Evolutionary conservation across 495 filamentous ascomycete genomes (phyloP).

Genomic region (Melanomma pulvis-pyrius): DNA sequence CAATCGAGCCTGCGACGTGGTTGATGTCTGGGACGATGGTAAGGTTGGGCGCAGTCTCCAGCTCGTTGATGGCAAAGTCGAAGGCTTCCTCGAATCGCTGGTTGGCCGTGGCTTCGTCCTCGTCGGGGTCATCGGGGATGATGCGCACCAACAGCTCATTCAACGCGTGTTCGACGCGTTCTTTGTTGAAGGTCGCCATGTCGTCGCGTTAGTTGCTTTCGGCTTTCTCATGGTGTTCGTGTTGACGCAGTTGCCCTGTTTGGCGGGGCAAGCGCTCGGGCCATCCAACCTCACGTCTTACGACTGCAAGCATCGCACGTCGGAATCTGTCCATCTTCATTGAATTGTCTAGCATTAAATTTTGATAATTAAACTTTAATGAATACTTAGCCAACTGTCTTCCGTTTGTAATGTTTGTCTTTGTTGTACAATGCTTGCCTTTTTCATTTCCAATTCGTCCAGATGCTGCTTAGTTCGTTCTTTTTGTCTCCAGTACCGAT

Average conservation of each 20-base stretch:
- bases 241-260: background rate
- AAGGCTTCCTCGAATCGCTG: conserved; percentile 47
- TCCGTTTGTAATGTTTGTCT: too few relatives aligned
- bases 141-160: conserved; percentile 47
- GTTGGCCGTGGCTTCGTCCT: conserved; percentile 45
- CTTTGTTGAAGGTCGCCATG: conserved; percentile 40
- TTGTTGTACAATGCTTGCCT: too few relatives aligned
- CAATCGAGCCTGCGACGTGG: conserved; percentile 89
- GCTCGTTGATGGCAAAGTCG: conserved; percentile 40
- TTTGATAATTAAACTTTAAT: too few relatives aligned
- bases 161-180: conserved; percentile 49
- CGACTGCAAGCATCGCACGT: too few relatives aligned
- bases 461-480: too few relatives aligned
- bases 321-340: background rate
- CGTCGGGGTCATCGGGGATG: conserved; percentile 42
- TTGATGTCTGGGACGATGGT: conserved; percentile 67
- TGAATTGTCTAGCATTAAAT: background rate
- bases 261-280: background rate
- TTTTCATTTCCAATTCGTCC: too few relatives aligned
- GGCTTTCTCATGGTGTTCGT: background rate
- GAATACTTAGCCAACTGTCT: too few relatives aligned
- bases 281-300: too few relatives aligned
- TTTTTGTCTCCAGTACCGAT: too few relatives aligned
- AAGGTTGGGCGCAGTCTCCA: conserved; percentile 34
- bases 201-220: conserved; percentile 1